Percentiles rank a stretch among this genome's conserved stretches.
phyloP scores from a whole-genome alignment of 1,284 basidiomycete species.

The Hemileia vastatrix region DNA sequence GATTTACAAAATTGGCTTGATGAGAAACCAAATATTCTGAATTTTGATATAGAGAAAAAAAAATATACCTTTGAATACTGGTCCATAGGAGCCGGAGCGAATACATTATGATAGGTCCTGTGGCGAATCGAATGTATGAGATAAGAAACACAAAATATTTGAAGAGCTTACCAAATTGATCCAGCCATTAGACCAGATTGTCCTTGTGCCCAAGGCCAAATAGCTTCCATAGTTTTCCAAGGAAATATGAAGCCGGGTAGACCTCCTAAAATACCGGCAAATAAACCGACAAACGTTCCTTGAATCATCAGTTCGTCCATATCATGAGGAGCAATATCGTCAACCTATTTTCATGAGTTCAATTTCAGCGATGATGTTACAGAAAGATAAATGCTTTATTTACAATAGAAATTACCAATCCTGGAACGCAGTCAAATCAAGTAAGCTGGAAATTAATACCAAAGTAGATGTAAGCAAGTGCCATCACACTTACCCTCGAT shows the following conservation, averaged over 20 bases:
- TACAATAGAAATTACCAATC: too few relatives aligned
- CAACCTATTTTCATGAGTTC: too few relatives aligned
- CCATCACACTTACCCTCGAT: slow-evolving; percentile 18
- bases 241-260: slow-evolving; percentile 19
- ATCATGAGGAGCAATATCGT: slow-evolving; percentile 15
- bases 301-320: neutral
- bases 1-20: too few relatives aligned
- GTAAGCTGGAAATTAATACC: too few relatives aligned
- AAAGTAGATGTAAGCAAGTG: too few relatives aligned
- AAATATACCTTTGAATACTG: slow-evolving; percentile 6
- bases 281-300: slow-evolving; percentile 14
- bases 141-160: too few relatives aligned
- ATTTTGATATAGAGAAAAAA: too few relatives aligned
- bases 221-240: neutral
- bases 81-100: neutral
- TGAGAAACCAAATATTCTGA: too few relatives aligned
- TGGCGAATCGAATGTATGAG: too few relatives aligned
- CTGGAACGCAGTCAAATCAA: too few relatives aligned
- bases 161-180: neutral
- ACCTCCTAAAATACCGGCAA: slow-evolving; percentile 19
- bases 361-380: too few relatives aligned
- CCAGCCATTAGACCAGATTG: neutral
- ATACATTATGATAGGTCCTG: slow-evolving; percentile 5
- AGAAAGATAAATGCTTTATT: too few relatives aligned
- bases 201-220: slow-evolving; percentile 4